phyloP scores from a whole-genome alignment of 2,329 filamentous ascomycete species.

The Pyrenochaeta sp. region DNA sequence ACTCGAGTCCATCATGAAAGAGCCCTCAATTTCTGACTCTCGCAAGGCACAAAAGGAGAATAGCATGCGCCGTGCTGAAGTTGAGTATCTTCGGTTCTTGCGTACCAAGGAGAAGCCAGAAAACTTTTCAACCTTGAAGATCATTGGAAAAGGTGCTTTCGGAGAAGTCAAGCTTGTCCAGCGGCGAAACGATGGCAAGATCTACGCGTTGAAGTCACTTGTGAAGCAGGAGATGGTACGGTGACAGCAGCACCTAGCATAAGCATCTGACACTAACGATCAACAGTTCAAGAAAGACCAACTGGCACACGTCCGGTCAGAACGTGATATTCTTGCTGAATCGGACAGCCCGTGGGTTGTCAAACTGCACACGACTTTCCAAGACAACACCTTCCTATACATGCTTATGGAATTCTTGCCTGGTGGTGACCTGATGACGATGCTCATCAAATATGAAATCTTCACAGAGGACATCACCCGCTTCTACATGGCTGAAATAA shows the following conservation, averaged over 20 bases:
- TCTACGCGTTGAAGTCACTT: constrained; percentile 97
- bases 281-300: constrained; percentile 92
- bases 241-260: not conserved
- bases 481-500: constrained; percentile 99
- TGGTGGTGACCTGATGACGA: constrained; percentile 98
- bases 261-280: constrained; percentile 23
- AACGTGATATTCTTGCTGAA: constrained; percentile 96
- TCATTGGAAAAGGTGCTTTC: constrained; percentile 98
- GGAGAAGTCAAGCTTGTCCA: constrained; percentile 98
- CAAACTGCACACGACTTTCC: constrained; percentile 97
- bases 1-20: constrained; percentile 83
- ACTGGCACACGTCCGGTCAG: constrained; percentile 93
- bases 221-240: constrained; percentile 94
- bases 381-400: constrained; percentile 94
- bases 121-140: constrained; percentile 96
- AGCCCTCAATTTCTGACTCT: constrained; percentile 75
- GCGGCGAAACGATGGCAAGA: constrained; percentile 93
- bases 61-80: constrained; percentile 85
- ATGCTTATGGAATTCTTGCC: constrained; percentile 99
- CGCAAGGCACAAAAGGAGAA: constrained; percentile 86
- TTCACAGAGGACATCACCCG: constrained; percentile 98
- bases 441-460: constrained; percentile 99
- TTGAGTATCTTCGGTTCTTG: constrained; percentile 91
- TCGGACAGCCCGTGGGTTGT: constrained; percentile 99
- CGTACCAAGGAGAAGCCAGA: constrained; percentile 91